phyloP scores from a whole-genome alignment of 257 asterid species.

The Cynanchum wilfordii region DNA sequence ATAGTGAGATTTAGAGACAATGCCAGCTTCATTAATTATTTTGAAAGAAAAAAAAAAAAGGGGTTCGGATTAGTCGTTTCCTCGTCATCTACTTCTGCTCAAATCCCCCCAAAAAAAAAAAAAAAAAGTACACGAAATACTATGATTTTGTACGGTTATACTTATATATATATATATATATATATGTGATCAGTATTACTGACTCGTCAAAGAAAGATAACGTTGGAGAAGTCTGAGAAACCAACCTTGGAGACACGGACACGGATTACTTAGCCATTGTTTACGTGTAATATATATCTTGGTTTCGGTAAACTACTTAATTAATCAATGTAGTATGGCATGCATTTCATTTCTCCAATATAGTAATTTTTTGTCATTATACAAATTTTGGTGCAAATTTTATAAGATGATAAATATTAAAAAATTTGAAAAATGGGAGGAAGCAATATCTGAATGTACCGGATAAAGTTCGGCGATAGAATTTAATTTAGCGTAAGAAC shows the following conservation, averaged over 20 bases:
- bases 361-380: too few species aligned
- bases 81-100: not conserved
- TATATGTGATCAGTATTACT: not conserved
- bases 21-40: not conserved
- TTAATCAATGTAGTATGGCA: too few species aligned
- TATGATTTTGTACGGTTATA: not conserved
- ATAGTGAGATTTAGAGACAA: slow-evolving; percentile 1
- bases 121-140: not conserved
- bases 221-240: not conserved
- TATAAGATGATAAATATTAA: too few species aligned
- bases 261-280: not conserved
- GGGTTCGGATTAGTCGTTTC: not conserved
- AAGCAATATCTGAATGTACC: too few species aligned
- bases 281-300: not conserved
- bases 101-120: not conserved
- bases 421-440: too few species aligned
- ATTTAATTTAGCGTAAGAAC: too few species aligned
- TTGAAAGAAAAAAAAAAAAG: not conserved
- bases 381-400: too few species aligned
- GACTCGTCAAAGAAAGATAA: not conserved
- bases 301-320: too few species aligned
- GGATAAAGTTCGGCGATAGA: too few species aligned
- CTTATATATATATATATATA: not conserved
- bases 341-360: too few species aligned
- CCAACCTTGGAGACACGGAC: not conserved